phyloP scores from a whole-genome alignment of 2,329 filamentous ascomycete genomes.

The Cylindrodendrum hubeiense region DNA sequence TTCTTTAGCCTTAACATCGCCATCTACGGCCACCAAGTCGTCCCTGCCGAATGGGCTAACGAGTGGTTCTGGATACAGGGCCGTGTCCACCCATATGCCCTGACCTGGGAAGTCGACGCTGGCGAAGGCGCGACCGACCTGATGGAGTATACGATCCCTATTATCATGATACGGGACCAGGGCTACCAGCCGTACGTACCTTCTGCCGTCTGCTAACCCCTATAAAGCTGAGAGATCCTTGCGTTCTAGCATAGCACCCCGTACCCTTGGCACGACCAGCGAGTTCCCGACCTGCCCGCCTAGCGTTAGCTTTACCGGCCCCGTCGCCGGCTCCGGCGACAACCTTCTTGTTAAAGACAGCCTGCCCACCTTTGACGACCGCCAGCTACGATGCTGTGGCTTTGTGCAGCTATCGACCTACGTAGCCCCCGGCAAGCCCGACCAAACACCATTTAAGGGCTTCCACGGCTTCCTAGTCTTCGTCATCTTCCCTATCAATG shows the following conservation, averaged over 20 bases:
- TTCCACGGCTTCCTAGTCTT: constrained; percentile 3
- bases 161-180: background rate
- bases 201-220: too few relatives aligned
- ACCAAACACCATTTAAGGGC: constrained; percentile 4
- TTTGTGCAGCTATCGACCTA: background rate
- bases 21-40: background rate
- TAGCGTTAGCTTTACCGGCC: background rate
- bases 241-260: too few relatives aligned
- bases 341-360: background rate
- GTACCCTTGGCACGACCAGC: too few relatives aligned
- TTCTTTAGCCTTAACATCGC: constrained; percentile 11
- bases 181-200: background rate
- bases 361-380: background rate
- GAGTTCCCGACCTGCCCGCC: too few relatives aligned
- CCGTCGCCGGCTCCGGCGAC: background rate
- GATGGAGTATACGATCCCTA: background rate
- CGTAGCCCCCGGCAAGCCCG: background rate
- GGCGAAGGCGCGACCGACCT: background rate
- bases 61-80: constrained; percentile 6
- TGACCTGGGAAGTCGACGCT: background rate
- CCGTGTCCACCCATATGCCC: background rate
- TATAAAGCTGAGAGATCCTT: too few relatives aligned
- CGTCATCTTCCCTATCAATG: constrained; percentile 1
- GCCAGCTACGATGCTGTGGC: background rate
- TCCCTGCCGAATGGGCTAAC: background rate